phyloP scores from a whole-genome alignment of 805 yeast species.

The Starmerella riodocensis region DNA sequence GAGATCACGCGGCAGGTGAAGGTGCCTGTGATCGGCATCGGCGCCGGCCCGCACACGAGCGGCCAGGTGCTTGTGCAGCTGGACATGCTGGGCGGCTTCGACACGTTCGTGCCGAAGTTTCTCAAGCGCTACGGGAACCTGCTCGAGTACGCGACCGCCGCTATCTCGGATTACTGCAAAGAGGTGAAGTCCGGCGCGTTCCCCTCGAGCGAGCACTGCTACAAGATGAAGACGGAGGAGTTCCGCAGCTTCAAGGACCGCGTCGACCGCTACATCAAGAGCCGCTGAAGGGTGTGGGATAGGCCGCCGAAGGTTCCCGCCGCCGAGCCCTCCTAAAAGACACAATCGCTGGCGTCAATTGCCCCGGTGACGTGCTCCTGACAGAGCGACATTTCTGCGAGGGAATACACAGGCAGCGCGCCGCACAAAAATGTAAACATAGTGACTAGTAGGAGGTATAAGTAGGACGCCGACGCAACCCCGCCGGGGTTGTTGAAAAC shows the following conservation, averaged over 20 bases:
- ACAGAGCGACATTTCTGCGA: no score
- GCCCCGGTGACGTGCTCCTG: no score
- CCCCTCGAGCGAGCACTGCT: slow-evolving; percentile 56
- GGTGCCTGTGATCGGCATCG: slow-evolving; percentile 88
- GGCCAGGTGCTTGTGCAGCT: slow-evolving; percentile 87
- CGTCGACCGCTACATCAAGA: no score
- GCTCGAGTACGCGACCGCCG: slow-evolving; percentile 36
- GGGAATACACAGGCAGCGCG: no score
- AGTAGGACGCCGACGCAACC: no score
- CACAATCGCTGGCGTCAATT: no score
- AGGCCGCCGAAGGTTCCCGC: no score
- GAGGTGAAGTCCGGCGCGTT: slow-evolving; percentile 48
- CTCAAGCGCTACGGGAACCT: slow-evolving; percentile 56
- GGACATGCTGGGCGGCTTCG: slow-evolving; percentile 59
- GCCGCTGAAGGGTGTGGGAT: no score
- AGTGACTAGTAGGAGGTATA: no score
- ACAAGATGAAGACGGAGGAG: slow-evolving; percentile 54
- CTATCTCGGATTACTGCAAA: slow-evolving; percentile 39
- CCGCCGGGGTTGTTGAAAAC: no score
- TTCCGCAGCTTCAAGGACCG: slow-evolving; percentile 32
- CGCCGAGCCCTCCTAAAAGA: no score
- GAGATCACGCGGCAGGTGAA: slow-evolving; percentile 44
- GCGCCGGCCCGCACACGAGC: slow-evolving; percentile 73
- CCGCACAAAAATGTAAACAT: no score
- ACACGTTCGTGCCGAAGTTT: slow-evolving; percentile 50